These are phyloP conservation scores for Fusarium papillatum DNA, from an alignment of 2,329 filamentous ascomycete genomes.

Conservation along the genomic window DNA sequence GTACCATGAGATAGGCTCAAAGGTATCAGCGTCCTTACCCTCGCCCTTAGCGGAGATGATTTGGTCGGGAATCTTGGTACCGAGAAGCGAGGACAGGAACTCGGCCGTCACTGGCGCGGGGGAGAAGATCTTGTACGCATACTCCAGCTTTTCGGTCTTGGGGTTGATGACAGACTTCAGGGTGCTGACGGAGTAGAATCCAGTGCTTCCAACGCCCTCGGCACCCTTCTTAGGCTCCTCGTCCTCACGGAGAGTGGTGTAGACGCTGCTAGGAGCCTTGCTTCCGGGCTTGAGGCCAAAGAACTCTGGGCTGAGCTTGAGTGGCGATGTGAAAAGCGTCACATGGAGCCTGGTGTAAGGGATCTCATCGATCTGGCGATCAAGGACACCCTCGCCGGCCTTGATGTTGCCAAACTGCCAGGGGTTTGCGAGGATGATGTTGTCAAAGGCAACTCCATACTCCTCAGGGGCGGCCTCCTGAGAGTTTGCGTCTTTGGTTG, in stretches of 20 bases:
- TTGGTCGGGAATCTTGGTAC: conserved; percentile 58
- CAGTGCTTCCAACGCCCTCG: conserved; percentile 76
- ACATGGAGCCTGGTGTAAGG: conserved; percentile 91
- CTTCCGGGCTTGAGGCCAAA: conserved; percentile 76
- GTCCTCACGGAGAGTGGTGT: conserved; percentile 82
- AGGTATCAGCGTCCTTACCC: conserved; percentile 49
- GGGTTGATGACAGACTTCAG: conserved; percentile 76
- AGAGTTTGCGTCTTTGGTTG: conserved; percentile 47
- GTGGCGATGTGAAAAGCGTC: conserved; percentile 87
- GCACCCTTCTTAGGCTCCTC: conserved; percentile 65
- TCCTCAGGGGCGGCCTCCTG: conserved; percentile 46
- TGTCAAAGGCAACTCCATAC: conserved; percentile 75
- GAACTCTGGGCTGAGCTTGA: conserved; percentile 76
- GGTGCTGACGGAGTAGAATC: conserved; percentile 90
- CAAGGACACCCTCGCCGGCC: conserved; percentile 74
- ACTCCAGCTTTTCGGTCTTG: conserved; percentile 64
- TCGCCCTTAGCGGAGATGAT: conserved; percentile 49
- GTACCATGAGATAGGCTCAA: conserved; percentile 79
- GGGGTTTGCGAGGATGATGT: conserved; percentile 86
- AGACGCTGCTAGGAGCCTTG: conserved; percentile 78
- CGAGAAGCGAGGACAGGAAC: conserved; percentile 68
- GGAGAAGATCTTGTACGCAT: conserved; percentile 77
- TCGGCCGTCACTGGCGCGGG: conserved; percentile 64
- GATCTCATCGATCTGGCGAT: conserved; percentile 79
- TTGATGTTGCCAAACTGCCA: conserved; percentile 84